Evolutionary conservation across 2,329 filamentous ascomycete genomes (phyloP).

Genomic region (Triangularia setosa): DNA sequence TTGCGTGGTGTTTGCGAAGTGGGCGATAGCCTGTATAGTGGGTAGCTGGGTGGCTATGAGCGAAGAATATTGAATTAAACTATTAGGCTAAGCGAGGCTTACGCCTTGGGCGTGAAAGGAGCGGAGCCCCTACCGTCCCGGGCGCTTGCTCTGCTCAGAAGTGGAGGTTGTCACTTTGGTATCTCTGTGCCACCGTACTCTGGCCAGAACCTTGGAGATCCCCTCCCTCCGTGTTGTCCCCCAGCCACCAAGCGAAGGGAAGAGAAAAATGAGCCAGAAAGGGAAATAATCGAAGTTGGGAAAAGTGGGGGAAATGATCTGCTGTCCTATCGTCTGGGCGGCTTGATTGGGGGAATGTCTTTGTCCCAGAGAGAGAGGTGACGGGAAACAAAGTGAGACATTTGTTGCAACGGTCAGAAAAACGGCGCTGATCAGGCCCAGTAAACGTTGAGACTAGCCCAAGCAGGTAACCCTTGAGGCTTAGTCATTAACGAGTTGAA

Average conservation of each 20-base stretch:
- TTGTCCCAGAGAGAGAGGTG: no score
- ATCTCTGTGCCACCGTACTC: no score
- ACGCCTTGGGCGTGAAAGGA: no score
- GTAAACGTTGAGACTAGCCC: not conserved
- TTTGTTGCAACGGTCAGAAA: constrained; percentile 20
- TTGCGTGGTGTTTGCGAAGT: no score
- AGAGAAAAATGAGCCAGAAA: not conserved
- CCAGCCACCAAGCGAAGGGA: not conserved
- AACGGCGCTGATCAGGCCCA: constrained; percentile 14
- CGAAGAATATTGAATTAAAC: no score
- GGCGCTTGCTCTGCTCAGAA: no score
- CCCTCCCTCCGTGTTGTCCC: not conserved
- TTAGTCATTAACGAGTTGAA: constrained; percentile 9
- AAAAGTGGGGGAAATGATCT: not conserved
- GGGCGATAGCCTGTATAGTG: no score
- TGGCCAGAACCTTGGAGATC: not conserved
- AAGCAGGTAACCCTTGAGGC: constrained; percentile 8
- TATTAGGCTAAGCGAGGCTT: no score
- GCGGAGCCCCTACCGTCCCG: no score
- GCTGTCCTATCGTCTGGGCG: not conserved
- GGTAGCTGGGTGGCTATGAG: no score
- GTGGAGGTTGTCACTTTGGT: no score
- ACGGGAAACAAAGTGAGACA: constrained; percentile 22
- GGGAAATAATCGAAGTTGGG: not conserved
- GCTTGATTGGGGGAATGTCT: not conserved